phyloP scores from a whole-genome alignment of 169 alveolate genomes.

The Cryptosporidium bovis region DNA sequence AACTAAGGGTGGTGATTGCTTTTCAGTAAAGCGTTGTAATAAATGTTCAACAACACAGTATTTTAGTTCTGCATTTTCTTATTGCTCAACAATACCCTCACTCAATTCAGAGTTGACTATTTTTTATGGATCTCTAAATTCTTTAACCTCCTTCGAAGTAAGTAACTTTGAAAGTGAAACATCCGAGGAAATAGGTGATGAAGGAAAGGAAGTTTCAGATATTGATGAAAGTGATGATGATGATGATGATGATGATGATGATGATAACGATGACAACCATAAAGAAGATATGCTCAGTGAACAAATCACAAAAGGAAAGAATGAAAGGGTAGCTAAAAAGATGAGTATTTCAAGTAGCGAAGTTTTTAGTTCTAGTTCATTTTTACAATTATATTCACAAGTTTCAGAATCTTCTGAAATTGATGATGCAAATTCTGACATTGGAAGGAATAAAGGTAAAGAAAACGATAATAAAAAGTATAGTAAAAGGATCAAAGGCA shows the following conservation, averaged over 20 bases:
- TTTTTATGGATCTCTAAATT: constrained; percentile 24
- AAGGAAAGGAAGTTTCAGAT: background rate
- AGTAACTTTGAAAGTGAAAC: background rate
- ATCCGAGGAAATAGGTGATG: background rate
- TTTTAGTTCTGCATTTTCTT: background rate
- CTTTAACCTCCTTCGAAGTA: background rate
- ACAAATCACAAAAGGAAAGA: no score
- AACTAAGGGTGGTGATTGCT: constrained; percentile 36
- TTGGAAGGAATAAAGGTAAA: background rate
- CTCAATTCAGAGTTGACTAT: constrained; percentile 9
- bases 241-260: constrained; percentile 8
- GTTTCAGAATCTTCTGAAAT: constrained; percentile 4
- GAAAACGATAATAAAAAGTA: background rate
- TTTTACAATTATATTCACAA: constrained; percentile 51
- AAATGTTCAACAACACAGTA: background rate
- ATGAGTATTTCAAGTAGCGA: background rate
- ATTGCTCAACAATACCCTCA: constrained; percentile 30
- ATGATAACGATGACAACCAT: background rate
- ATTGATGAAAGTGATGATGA: constrained; percentile 15
- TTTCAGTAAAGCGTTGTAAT: constrained; percentile 30
- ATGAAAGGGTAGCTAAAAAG: background rate
- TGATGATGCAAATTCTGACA: background rate
- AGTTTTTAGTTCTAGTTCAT: constrained; percentile 8
- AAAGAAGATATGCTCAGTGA: background rate
- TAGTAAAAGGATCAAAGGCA: no score